Percentiles rank a stretch among this genome's conserved stretches.
Conservation (phyloP, 768 basidiomycete genomes). For the Piloderma croceum region DNA sequence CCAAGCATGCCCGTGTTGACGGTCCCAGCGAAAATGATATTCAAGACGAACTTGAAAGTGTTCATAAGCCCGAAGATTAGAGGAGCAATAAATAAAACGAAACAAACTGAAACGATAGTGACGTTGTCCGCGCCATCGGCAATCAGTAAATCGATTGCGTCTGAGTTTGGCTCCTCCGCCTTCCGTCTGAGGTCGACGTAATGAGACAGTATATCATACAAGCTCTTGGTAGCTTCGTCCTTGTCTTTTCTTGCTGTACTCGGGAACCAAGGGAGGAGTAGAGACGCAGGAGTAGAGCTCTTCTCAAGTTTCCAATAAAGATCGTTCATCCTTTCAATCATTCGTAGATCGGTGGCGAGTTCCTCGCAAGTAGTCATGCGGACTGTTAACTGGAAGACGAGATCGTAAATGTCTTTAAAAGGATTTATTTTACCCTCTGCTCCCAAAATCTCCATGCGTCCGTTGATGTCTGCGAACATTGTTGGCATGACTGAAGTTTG, state of each 20-base stretch:
- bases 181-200: conserved; percentile 26
- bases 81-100: not conserved
- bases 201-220: conserved; percentile 22
- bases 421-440: conserved; percentile 21
- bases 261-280: conserved; percentile 33
- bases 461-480: conserved; percentile 23
- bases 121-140: conserved; percentile 23
- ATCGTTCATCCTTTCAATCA: conserved; percentile 19
- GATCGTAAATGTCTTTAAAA: conserved; percentile 28
- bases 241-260: conserved; percentile 25
- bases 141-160: conserved; percentile 33
- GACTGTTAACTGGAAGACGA: conserved; percentile 33
- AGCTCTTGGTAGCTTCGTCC: conserved; percentile 24
- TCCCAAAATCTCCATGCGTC: conserved; percentile 20
- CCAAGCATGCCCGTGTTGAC: conserved; percentile 31
- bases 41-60: conserved; percentile 25
- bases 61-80: not conserved
- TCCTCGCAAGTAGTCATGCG: conserved; percentile 32
- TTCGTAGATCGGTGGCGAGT: conserved; percentile 23
- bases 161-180: conserved; percentile 19
- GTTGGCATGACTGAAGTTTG: conserved; percentile 21
- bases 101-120: conserved; percentile 22
- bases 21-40: conserved; percentile 33
- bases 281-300: conserved; percentile 27
- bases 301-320: conserved; percentile 30